phyloP scores from a whole-genome alignment of 1,139 yeast species.

The Protomyces pachydermus region DNA sequence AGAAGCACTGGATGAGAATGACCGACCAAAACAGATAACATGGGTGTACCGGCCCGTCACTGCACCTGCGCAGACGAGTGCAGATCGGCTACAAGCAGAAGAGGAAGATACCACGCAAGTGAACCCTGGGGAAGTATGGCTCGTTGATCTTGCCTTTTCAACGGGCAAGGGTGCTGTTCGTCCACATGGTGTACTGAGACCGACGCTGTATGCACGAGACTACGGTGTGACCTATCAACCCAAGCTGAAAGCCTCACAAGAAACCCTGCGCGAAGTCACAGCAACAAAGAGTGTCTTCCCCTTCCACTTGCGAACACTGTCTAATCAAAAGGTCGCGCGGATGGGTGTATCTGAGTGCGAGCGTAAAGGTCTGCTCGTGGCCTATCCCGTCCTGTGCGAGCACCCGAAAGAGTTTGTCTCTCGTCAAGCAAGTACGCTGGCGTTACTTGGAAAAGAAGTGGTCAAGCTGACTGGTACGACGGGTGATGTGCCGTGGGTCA shows the following conservation, averaged over 20 bases:
- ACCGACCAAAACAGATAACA: slow-evolving; percentile 52
- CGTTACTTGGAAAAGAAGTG: slow-evolving; percentile 58
- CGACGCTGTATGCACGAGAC: slow-evolving; percentile 78
- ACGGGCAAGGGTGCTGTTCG: slow-evolving; percentile 40
- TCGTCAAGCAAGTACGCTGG: slow-evolving; percentile 75
- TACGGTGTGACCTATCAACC: slow-evolving; percentile 72
- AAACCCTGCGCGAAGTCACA: slow-evolving; percentile 65
- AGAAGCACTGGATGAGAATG: slow-evolving; percentile 85
- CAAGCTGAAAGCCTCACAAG: slow-evolving; percentile 69
- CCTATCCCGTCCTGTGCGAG: slow-evolving; percentile 63
- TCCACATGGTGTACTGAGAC: slow-evolving; percentile 38
- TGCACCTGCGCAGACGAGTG: slow-evolving; percentile 31
- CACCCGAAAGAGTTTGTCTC: slow-evolving; percentile 39
- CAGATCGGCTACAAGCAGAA: slow-evolving; percentile 12
- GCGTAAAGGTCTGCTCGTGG: slow-evolving; percentile 73
- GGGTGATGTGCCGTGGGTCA: slow-evolving; percentile 74
- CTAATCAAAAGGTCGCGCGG: slow-evolving; percentile 46
- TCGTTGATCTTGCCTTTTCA: slow-evolving; percentile 75
- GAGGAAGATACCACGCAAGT: slow-evolving; percentile 54
- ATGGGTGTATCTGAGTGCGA: slow-evolving; percentile 77
- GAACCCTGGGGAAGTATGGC: slow-evolving; percentile 77
- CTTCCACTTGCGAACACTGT: slow-evolving; percentile 67
- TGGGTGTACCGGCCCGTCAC: slow-evolving; percentile 3
- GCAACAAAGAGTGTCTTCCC: slow-evolving; percentile 79
- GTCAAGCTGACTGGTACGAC: slow-evolving; percentile 77